Evolutionary conservation across 2,329 filamentous ascomycete species (phyloP).

Genomic region (Geosmithia morbida): DNA sequence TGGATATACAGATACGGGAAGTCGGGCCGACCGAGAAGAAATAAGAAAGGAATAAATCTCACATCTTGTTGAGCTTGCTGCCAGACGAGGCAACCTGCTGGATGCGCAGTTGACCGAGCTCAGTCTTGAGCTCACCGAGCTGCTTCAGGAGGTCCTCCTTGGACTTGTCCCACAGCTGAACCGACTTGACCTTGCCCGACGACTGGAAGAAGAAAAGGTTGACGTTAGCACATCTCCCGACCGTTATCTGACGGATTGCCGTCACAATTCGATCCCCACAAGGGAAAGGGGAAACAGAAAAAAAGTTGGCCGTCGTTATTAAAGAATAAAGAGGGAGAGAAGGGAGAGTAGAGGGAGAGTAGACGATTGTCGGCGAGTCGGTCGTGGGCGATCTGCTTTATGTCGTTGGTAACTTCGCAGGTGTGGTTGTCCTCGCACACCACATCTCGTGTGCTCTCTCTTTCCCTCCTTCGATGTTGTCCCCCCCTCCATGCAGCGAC

Average conservation of each 20-base stretch:
- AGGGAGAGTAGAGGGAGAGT: neutral
- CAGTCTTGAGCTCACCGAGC: slow-evolving; percentile 87
- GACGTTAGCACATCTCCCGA: slow-evolving; percentile 10
- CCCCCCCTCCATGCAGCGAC: neutral
- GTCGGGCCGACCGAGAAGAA: neutral
- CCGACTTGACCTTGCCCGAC: slow-evolving; percentile 72
- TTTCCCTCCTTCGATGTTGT: neutral
- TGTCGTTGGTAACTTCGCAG: neutral
- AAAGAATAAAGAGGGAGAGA: neutral
- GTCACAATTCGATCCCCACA: too few species aligned
- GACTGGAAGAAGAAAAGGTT: slow-evolving; percentile 18
- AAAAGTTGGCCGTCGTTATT: neutral
- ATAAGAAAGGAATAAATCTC: slow-evolving; percentile 23
- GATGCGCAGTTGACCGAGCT: slow-evolving; percentile 91
- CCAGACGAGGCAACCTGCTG: slow-evolving; percentile 96
- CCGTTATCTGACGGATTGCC: neutral
- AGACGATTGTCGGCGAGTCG: neutral
- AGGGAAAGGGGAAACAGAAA: neutral
- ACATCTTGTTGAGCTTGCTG: slow-evolving; percentile 97
- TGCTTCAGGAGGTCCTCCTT: slow-evolving; percentile 97
- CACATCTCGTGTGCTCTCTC: neutral
- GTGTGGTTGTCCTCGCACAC: neutral
- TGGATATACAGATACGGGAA: neutral
- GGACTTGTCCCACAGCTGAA: slow-evolving; percentile 96
- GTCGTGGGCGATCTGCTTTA: neutral